Base-by-base conservation (phyloP, 2,329 filamentous ascomycete species). In the Alternaria panax region DNA sequence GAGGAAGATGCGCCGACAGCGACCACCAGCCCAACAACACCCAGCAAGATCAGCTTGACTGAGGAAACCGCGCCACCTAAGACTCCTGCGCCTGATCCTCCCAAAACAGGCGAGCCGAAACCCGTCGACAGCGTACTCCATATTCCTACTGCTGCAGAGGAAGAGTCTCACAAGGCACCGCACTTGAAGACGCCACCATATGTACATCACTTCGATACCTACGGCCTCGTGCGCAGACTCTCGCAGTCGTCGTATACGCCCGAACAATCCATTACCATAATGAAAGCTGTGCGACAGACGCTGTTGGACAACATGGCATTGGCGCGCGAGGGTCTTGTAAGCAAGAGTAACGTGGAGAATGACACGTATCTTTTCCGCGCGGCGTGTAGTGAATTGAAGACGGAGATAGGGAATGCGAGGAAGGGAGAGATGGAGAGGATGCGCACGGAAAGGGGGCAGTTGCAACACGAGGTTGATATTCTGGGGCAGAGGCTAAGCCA, bases 391-490 rank as follows among this genome's bases (percentile, higher is more conserved):
- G 95, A 99, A 80, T 85, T 99, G 32, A 88, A 89, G 69, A 93
- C 92, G 24, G 95, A 97, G 75, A 88, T 98, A 18, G 89, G 87
- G 65, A 92, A 93, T 63, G 89, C 89, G 54, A 85, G 92, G 24
- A 89, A 90, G 66, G 84, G 88, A 0, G 89, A 92, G 66, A 89
- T 93, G 64, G 93, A 97, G 78, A 86, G 89, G 60, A 90, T 92
- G 80, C 87, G 93, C 34, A 89, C 92, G 65, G 91, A 97, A 75
- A 85, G 95, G 40, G 92, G 90, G 4, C 88, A 93, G 48, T 79
- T 99, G 65, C 93, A 97, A 80, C 93, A 97, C 76, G 95, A 98
- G 77, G 89, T 93, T n/a, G 95, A 99, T 76, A 96, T 97, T 18
- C 78, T 97, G 54, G 89, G 87, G 55, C 95, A 98, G 81, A 87